Evolutionary conservation across 345 rosid genomes (phyloP).

Genomic region (Adansonia digitata): DNA sequence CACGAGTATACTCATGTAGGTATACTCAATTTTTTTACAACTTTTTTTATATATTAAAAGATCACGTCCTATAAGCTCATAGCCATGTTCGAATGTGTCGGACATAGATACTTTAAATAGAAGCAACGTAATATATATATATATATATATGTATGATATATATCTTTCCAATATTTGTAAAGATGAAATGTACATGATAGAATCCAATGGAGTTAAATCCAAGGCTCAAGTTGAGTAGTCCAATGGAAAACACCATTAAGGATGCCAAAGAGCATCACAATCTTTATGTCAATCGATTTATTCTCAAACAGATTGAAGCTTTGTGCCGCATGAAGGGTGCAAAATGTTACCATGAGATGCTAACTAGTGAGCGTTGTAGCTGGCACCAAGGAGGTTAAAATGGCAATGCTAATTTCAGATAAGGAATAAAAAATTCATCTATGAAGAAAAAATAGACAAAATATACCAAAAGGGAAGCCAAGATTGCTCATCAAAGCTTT

Average conservation of each 20-base stretch:
- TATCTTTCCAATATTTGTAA: background rate
- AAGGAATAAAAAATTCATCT: background rate
- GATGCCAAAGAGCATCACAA: conserved; percentile 87
- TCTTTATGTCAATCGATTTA: conserved; percentile 73
- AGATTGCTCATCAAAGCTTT: conserved; percentile 97
- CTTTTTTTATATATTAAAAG: too few relatives aligned
- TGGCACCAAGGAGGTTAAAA: too few relatives aligned
- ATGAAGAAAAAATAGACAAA: background rate
- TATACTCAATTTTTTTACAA: too few relatives aligned
- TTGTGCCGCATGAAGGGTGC: conserved; percentile 84
- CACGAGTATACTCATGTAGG: too few relatives aligned
- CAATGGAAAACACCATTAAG: conserved; percentile 95
- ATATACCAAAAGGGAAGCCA: conserved; percentile 94
- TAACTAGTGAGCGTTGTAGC: conserved; percentile 95
- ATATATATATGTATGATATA: too few relatives aligned
- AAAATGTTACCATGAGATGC: conserved; percentile 93
- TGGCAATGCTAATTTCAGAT: conserved; percentile 33
- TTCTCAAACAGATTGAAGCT: conserved; percentile 76
- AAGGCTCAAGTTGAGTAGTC: conserved; percentile 88
- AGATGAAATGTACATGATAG: conserved; percentile 56
- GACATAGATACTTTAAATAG: too few relatives aligned
- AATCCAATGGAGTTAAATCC: conserved; percentile 98
- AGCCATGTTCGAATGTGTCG: too few relatives aligned
- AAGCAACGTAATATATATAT: background rate
- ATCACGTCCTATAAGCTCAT: background rate